phyloP scores from a whole-genome alignment of 345 rosid species.

The Citrus medica region DNA sequence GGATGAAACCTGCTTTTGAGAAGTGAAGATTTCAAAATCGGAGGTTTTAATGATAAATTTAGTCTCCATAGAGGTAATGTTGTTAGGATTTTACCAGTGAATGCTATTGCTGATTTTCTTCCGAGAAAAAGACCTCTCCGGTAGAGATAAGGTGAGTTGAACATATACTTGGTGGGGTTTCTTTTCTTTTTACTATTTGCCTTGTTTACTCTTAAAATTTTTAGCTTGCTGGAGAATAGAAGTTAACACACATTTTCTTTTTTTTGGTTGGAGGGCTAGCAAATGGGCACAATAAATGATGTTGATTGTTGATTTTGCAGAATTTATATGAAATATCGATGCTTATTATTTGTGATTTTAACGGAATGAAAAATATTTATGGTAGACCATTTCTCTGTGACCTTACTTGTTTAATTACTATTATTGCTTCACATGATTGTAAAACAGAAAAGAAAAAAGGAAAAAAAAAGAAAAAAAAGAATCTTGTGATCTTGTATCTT shows the following conservation, averaged over 20 bases:
- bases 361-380: not conserved
- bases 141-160: too few species aligned
- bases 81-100: conserved; percentile 88
- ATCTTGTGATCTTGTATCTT: not conserved
- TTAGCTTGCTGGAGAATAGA: not conserved
- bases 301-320: not conserved
- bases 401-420: not conserved
- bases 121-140: conserved; percentile 8
- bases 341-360: not conserved
- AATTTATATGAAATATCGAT: not conserved
- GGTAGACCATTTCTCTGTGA: not conserved
- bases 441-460: not conserved
- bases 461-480: not conserved
- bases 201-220: not conserved
- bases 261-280: not conserved
- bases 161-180: too few species aligned
- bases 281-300: not conserved
- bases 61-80: conserved; percentile 67
- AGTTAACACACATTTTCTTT: not conserved
- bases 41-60: conserved; percentile 51
- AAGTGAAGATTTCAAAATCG: conserved; percentile 61
- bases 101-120: conserved; percentile 81
- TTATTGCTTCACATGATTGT: not conserved
- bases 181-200: too few species aligned
- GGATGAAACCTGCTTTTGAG: conserved; percentile 50